Percentiles rank a stretch among this genome's conserved stretches.
Evolutionary conservation across 805 yeast genomes (phyloP).

Genomic region (Dipodascus albidus): DNA sequence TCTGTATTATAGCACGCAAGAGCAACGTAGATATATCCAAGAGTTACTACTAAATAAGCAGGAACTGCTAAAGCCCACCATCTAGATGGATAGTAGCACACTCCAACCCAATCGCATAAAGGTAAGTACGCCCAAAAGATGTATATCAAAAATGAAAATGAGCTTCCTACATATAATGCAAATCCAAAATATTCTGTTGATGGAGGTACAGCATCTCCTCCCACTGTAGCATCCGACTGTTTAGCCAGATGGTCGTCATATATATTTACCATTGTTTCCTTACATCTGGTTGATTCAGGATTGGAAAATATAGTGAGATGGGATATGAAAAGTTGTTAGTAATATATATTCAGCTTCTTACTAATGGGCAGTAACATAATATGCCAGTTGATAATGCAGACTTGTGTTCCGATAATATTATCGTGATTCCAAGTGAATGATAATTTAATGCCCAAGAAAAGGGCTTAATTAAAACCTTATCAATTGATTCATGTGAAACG

Average conservation of each 20-base stretch:
- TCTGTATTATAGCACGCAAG: slow-evolving; percentile 70
- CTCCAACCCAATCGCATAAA: slow-evolving; percentile 37
- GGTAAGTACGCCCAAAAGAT: slow-evolving; percentile 71
- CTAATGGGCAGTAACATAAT: too few relatives aligned
- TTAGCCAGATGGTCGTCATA: slow-evolving; percentile 23
- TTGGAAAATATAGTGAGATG: neutral
- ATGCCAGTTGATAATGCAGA: too few relatives aligned
- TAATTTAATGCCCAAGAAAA: neutral
- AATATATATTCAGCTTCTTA: neutral
- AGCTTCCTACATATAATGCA: slow-evolving; percentile 61
- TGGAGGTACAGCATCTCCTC: slow-evolving; percentile 28
- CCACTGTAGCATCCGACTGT: slow-evolving; percentile 27
- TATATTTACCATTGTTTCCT: neutral
- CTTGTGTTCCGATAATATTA: neutral
- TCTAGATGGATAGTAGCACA: slow-evolving; percentile 72
- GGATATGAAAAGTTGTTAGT: neutral
- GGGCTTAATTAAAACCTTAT: neutral
- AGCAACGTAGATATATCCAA: slow-evolving; percentile 64
- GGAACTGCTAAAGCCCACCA: slow-evolving; percentile 88
- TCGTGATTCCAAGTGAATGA: neutral
- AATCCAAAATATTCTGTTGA: slow-evolving; percentile 77
- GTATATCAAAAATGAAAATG: slow-evolving; percentile 44
- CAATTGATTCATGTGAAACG: neutral
- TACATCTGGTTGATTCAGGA: too few relatives aligned
- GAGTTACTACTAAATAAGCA: slow-evolving; percentile 50